phyloP scores from a whole-genome alignment of 495 filamentous ascomycete genomes.

The Tetracladium setigerum region DNA sequence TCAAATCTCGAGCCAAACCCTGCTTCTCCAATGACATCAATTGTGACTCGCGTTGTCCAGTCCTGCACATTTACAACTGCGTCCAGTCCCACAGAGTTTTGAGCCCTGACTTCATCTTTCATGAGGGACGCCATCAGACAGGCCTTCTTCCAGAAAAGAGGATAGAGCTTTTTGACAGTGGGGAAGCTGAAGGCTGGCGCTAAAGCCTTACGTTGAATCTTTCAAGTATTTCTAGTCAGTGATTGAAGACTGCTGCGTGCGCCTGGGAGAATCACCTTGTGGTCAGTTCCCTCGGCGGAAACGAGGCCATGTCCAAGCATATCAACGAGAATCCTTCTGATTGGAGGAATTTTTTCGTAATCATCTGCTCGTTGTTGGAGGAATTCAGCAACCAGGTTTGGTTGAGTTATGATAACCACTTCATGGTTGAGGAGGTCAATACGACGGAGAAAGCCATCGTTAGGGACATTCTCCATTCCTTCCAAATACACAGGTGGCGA shows the following conservation, averaged over 20 bases:
- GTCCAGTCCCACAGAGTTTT: slow-evolving; percentile 15
- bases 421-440: slow-evolving; percentile 21
- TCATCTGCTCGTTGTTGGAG: slow-evolving; percentile 20
- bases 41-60: slow-evolving; percentile 39
- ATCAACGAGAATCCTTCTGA: slow-evolving; percentile 11
- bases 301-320: slow-evolving; percentile 22
- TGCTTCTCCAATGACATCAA: slow-evolving; percentile 45
- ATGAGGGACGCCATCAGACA: slow-evolving; percentile 35
- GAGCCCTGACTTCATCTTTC: slow-evolving; percentile 28
- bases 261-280: neutral
- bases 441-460: slow-evolving; percentile 27
- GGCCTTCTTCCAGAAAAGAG: slow-evolving; percentile 42
- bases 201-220: slow-evolving; percentile 38
- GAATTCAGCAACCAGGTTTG: slow-evolving; percentile 19
- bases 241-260: no score
- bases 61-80: slow-evolving; percentile 35
- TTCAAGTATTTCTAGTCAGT: no score
- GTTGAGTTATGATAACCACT: slow-evolving; percentile 17
- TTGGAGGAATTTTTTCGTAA: slow-evolving; percentile 21
- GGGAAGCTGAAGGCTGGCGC: slow-evolving; percentile 37
- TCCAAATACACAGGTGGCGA: neutral
- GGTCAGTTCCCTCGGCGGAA: slow-evolving; percentile 18
- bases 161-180: slow-evolving; percentile 36
- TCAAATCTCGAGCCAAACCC: slow-evolving; percentile 40
- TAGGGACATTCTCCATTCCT: slow-evolving; percentile 21